Conservation (phyloP, 176 grass and related monocot genomes). For the Poa annua region DNA sequence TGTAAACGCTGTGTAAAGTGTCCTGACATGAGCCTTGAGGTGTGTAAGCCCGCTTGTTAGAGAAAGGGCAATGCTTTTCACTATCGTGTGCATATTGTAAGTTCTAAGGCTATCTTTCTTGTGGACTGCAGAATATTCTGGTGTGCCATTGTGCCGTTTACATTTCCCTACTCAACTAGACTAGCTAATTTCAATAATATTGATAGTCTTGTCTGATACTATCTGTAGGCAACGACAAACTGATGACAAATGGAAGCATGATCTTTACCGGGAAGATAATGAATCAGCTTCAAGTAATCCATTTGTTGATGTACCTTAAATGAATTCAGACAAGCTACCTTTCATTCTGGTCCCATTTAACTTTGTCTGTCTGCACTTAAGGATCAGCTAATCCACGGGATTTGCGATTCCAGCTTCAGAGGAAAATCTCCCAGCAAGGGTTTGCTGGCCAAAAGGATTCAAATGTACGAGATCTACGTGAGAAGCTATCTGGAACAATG, state of each 20-base stretch:
- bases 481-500: constrained; percentile 83
- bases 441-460: constrained; percentile 47
- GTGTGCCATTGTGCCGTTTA: neutral
- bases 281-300: constrained; percentile 67
- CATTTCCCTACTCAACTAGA: constrained; percentile 11
- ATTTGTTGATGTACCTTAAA: constrained; percentile 33
- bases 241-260: constrained; percentile 98
- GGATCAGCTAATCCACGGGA: constrained; percentile 76
- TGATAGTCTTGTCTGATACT: constrained; percentile 36
- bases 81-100: neutral
- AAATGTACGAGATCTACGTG: constrained; percentile 73
- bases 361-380: constrained; percentile 51
- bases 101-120: constrained; percentile 7
- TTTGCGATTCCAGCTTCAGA: constrained; percentile 91
- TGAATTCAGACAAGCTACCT: constrained; percentile 9
- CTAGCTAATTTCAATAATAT: constrained; percentile 18
- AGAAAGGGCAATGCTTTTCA: neutral
- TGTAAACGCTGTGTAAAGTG: neutral
- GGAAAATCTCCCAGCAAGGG: constrained; percentile 50
- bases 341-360: constrained; percentile 24
- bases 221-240: constrained; percentile 77
- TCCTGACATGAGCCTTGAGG: neutral
- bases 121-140: neutral
- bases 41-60: neutral
- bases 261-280: constrained; percentile 70